phyloP scores from a whole-genome alignment of 108 stramenopile genomes.

The Cyclotella baltica region DNA sequence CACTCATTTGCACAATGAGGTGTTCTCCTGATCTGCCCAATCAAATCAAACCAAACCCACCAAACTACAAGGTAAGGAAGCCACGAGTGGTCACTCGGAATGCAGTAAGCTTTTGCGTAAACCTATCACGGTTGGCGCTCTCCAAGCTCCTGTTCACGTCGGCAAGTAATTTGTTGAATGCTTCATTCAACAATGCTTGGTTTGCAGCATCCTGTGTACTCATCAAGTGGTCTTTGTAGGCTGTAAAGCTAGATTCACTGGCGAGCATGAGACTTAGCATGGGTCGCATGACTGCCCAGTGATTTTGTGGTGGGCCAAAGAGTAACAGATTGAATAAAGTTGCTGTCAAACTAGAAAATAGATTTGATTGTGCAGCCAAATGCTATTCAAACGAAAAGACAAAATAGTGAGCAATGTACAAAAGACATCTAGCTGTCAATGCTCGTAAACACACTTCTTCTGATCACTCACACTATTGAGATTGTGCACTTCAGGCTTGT shows the following conservation, averaged over 20 bases:
- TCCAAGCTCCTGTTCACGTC: slow-evolving; percentile 94
- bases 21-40: too few relatives aligned
- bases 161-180: slow-evolving; percentile 88
- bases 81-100: slow-evolving; percentile 93
- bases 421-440: background rate
- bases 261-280: slow-evolving; percentile 98
- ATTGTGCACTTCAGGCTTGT: slow-evolving; percentile 86
- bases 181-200: slow-evolving; percentile 88
- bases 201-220: slow-evolving; percentile 92
- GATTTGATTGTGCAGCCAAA: slow-evolving; percentile 86
- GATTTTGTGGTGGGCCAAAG: slow-evolving; percentile 94
- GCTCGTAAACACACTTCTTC: too few relatives aligned
- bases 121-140: slow-evolving; percentile 94
- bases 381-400: slow-evolving; percentile 54
- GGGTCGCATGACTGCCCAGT: slow-evolving; percentile 98
- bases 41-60: background rate
- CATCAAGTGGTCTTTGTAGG: slow-evolving; percentile 93
- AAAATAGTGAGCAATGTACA: background rate
- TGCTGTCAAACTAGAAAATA: slow-evolving; percentile 89
- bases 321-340: slow-evolving; percentile 96
- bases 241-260: slow-evolving; percentile 88
- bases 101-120: slow-evolving; percentile 95
- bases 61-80: slow-evolving; percentile 88
- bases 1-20: too few relatives aligned
- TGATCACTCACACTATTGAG: slow-evolving; percentile 75